Evolutionary conservation across 768 basidiomycete genomes (phyloP).

Genomic region (Mycena floridula): DNA sequence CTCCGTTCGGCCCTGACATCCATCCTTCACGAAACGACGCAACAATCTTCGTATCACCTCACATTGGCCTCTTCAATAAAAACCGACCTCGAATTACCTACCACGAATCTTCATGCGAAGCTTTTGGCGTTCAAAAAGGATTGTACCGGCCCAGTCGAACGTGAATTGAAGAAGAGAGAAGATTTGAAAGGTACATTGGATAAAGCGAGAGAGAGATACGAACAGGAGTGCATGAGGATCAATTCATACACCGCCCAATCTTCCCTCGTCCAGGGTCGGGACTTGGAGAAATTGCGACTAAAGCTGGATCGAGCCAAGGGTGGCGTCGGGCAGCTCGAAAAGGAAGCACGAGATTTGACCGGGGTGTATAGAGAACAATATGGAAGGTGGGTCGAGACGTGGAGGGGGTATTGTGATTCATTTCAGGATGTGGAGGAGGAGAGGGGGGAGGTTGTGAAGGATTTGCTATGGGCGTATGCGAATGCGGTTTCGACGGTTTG

Average conservation of each 20-base stretch:
- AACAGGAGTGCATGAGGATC: conserved; percentile 85
- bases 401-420: conserved; percentile 90
- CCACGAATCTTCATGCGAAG: conserved; percentile 50
- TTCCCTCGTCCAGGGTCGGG: conserved; percentile 85
- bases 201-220: conserved; percentile 91
- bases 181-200: conserved; percentile 78
- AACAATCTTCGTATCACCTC: conserved; percentile 67
- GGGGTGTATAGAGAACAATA: conserved; percentile 72
- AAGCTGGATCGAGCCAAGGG: conserved; percentile 87
- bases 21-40: conserved; percentile 76
- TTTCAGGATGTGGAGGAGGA: conserved; percentile 96
- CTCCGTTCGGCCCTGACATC: conserved; percentile 76
- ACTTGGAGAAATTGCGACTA: conserved; percentile 80
- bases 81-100: conserved; percentile 67
- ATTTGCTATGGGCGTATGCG: conserved; percentile 93
- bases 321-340: conserved; percentile 86
- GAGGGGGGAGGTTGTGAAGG: conserved; percentile 87
- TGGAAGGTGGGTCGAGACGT: conserved; percentile 84
- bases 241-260: conserved; percentile 91
- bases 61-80: conserved; percentile 71
- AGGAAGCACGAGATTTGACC: conserved; percentile 86
- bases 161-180: conserved; percentile 84
- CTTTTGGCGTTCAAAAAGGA: conserved; percentile 71
- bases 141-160: conserved; percentile 75
- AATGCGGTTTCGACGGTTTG: conserved; percentile 94